These are phyloP conservation scores for Oropetium thomaeum DNA, from an alignment of 176 grass and related monocot species.

Conservation along the genomic window DNA sequence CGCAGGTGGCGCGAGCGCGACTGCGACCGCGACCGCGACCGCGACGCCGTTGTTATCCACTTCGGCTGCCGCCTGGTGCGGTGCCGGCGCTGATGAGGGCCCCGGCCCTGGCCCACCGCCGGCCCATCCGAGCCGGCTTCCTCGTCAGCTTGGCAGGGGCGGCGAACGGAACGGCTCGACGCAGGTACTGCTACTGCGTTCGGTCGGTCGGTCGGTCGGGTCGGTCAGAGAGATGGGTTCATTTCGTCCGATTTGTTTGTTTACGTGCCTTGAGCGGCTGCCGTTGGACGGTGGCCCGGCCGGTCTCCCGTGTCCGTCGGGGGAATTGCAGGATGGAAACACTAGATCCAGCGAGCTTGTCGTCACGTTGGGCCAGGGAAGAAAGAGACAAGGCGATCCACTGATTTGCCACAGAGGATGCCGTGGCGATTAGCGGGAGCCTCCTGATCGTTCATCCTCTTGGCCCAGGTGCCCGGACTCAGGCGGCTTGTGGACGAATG, in stretches of 20 bases:
- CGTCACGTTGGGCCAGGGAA: neutral
- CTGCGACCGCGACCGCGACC: slow-evolving; percentile 17
- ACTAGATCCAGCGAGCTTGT: neutral
- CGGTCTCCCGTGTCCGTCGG: no score
- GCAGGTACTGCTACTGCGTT: no score
- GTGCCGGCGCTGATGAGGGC: neutral
- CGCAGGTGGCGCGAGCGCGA: neutral
- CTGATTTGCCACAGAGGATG: neutral
- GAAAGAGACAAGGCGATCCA: neutral
- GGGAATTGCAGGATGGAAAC: neutral
- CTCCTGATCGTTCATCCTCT: neutral
- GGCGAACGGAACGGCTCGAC: slow-evolving; percentile 3
- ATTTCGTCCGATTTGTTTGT: neutral
- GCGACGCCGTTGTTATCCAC: slow-evolving; percentile 43
- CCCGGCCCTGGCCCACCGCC: neutral
- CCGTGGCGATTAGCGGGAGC: neutral
- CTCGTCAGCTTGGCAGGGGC: neutral
- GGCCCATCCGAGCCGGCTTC: neutral
- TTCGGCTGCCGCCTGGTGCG: neutral
- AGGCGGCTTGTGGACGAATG: neutral
- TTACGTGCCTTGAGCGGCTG: slow-evolving; percentile 21
- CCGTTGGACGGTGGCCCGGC: slow-evolving; percentile 28
- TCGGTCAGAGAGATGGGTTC: neutral
- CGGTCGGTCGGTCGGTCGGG: neutral
- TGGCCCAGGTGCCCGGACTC: neutral